Evolutionary conservation across 176 grass and related monocot species (phyloP).

Genomic region (Oryza meyeriana): DNA sequence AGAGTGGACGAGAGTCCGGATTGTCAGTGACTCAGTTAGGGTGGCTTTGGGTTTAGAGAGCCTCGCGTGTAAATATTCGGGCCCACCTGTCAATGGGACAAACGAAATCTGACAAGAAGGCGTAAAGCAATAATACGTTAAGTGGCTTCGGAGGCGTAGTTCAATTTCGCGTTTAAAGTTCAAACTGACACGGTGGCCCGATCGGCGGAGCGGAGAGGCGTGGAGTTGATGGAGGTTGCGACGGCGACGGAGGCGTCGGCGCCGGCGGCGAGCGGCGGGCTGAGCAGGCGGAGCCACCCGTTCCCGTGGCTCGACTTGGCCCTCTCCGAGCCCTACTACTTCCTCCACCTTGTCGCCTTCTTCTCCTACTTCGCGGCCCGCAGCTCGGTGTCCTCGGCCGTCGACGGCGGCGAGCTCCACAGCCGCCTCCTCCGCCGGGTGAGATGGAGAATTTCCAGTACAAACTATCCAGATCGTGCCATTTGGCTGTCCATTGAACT

Average conservation of each 20-base stretch:
- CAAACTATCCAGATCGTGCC: neutral
- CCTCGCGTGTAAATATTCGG: no score
- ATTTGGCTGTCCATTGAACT: neutral
- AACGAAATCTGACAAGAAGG: neutral
- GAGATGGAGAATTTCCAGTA: neutral
- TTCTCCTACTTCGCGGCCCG: conserved; percentile 91
- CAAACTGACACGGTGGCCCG: neutral
- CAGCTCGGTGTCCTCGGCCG: conserved; percentile 41
- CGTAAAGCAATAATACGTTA: rapidly evolving
- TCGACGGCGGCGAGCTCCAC: conserved; percentile 46
- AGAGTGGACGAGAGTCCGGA: neutral
- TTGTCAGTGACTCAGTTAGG: neutral
- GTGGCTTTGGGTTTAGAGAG: conserved; percentile 23
- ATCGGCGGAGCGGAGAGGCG: neutral
- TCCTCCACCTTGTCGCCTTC: conserved; percentile 82
- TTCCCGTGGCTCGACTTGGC: conserved; percentile 74
- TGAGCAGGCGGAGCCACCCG: conserved; percentile 43
- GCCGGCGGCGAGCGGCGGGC: conserved; percentile 29
- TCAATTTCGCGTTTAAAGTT: neutral
- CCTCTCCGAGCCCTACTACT: conserved; percentile 80
- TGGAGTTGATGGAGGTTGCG: conserved; percentile 43
- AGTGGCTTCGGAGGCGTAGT: neutral
- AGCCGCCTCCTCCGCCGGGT: conserved; percentile 66
- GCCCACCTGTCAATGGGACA: neutral
- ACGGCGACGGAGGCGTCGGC: conserved; percentile 49